Percentiles rank a stretch among this genome's conserved stretches.
Evolutionary conservation across 2,329 filamentous ascomycete species (phyloP).

Genomic region (Colletotrichum sp.): DNA sequence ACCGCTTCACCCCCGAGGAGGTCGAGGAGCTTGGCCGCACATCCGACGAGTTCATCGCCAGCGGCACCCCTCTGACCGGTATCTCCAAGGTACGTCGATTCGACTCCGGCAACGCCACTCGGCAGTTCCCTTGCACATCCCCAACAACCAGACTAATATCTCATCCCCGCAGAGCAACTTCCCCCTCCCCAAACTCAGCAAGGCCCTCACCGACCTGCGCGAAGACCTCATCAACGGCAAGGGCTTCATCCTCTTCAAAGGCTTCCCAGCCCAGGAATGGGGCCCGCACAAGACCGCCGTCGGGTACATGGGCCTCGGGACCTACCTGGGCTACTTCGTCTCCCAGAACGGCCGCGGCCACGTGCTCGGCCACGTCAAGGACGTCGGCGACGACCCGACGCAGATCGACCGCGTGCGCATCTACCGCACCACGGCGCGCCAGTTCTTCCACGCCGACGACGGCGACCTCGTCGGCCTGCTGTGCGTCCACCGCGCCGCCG

Average conservation of each 20-base stretch:
- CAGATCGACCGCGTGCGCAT: constrained; percentile 89
- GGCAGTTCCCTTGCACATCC: too few species aligned
- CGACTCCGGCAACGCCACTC: not conserved
- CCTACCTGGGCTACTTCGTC: constrained; percentile 86
- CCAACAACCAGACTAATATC: too few species aligned
- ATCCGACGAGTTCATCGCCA: constrained; percentile 72
- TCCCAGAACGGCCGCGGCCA: constrained; percentile 86
- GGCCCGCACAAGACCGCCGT: constrained; percentile 79
- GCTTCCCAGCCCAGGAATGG: constrained; percentile 80
- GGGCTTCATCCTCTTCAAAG: constrained; percentile 89
- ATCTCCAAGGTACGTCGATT: constrained; percentile 46
- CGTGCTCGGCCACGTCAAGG: constrained; percentile 88
- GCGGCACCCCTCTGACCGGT: constrained; percentile 71
- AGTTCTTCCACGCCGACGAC: constrained; percentile 88
- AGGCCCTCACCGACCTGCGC: constrained; percentile 38
- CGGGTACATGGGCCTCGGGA: constrained; percentile 89
- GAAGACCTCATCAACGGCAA: constrained; percentile 73
- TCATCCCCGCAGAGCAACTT: constrained; percentile 41
- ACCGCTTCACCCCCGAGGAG: constrained; percentile 70
- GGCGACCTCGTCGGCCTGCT: constrained; percentile 83
- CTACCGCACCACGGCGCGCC: constrained; percentile 84
- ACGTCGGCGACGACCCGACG: constrained; percentile 79
- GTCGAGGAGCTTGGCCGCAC: constrained; percentile 69
- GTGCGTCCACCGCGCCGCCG: constrained; percentile 77
- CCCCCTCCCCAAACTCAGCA: constrained; percentile 44